Evolutionary conservation across 1,284 basidiomycete genomes (phyloP), one percentile per base, ranked within the genome.

Genomic region (Papiliotrema laurentii): DNA sequence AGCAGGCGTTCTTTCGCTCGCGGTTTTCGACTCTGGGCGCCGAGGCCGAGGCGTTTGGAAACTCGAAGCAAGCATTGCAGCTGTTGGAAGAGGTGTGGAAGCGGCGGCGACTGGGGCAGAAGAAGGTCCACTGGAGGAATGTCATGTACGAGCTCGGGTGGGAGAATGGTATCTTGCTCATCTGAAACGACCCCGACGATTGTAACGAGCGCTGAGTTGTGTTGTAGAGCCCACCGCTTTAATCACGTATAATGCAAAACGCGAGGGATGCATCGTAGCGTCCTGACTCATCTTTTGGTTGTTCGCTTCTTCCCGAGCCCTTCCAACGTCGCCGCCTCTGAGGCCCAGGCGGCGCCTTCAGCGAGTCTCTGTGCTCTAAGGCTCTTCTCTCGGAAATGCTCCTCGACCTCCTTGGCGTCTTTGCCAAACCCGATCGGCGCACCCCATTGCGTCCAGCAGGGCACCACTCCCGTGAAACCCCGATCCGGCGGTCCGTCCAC

Each of bases 81-180:
- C 72, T 88, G 58, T 79, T 89, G 71, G 69, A 78, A 54, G 59
- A 73, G 35, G 80, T 88, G 35, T 88, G 86, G 86, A 50, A 22
- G n/a, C 54, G 25, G 58, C 68, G 41, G 58, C 75, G 18, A 64
- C 18, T 7, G 36, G 24, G 26, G 18, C 27, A 42, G 42, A 37
- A 11, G 14, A 53, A 50, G 18, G 53, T 64, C 5, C 40, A 50
- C 28, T 59, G 55, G 58, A 44, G 58, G 30, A 36, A 55, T 36
- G 47, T 52, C 4, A 60, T 62, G 59, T 45, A 43, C 31, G 59
- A 58, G 25, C 26, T 64, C 19, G 57, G 56, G 6, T 58, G 61
- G 49, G 53, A 58, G 22, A 49, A 35, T 4, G 62, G 60, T 2
- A 44, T 64, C 11, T 41, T 64, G 45, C 38, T 64, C 33, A 64